Percentiles rank a stretch among this genome's conserved stretches.
These are phyloP conservation scores for Amanita inopinata DNA, from an alignment of 768 basidiomycete species.

Conservation along the genomic window DNA sequence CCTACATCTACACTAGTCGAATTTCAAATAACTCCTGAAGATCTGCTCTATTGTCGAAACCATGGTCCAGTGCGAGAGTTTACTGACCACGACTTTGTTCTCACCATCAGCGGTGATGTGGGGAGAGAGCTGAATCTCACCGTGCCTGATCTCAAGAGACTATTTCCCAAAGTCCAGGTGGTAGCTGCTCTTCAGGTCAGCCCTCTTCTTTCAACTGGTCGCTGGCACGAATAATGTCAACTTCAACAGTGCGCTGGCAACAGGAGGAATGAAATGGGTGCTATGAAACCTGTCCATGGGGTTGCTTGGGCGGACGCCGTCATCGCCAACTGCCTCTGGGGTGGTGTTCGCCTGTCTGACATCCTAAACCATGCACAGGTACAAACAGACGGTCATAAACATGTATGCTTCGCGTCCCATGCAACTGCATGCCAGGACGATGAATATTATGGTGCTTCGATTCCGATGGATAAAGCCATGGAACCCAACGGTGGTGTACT, in stretches of 20 bases:
- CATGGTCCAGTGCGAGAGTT: slow-evolving; percentile 53
- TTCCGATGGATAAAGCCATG: slow-evolving; percentile 43
- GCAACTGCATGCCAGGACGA: slow-evolving; percentile 55
- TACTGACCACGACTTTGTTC: slow-evolving; percentile 31
- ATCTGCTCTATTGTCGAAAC: slow-evolving; percentile 63
- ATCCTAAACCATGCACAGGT: slow-evolving; percentile 40
- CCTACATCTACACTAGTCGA: slow-evolving; percentile 43
- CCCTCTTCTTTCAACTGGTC: slow-evolving; percentile 3
- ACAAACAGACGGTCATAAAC: slow-evolving; percentile 22
- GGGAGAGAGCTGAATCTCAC: slow-evolving; percentile 25
- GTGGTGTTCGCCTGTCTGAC: slow-evolving; percentile 48
- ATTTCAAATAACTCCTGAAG: slow-evolving; percentile 50
- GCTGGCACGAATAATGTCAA: not conserved
- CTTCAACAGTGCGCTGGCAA: slow-evolving; percentile 52
- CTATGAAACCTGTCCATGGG: slow-evolving; percentile 46
- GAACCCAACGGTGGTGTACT: slow-evolving; percentile 39
- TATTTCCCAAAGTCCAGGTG: slow-evolving; percentile 31
- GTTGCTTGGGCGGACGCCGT: slow-evolving; percentile 60
- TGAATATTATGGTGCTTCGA: slow-evolving; percentile 52
- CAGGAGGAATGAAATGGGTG: slow-evolving; percentile 54
- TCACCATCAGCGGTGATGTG: slow-evolving; percentile 28
- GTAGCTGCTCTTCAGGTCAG: slow-evolving; percentile 49
- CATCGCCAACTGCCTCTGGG: slow-evolving; percentile 63
- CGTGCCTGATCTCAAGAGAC: slow-evolving; percentile 27
- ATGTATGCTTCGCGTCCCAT: slow-evolving; percentile 54